These are phyloP conservation scores for Teunomyces atbi DNA, from an alignment of 805 yeast genomes.

Conservation along the genomic window DNA sequence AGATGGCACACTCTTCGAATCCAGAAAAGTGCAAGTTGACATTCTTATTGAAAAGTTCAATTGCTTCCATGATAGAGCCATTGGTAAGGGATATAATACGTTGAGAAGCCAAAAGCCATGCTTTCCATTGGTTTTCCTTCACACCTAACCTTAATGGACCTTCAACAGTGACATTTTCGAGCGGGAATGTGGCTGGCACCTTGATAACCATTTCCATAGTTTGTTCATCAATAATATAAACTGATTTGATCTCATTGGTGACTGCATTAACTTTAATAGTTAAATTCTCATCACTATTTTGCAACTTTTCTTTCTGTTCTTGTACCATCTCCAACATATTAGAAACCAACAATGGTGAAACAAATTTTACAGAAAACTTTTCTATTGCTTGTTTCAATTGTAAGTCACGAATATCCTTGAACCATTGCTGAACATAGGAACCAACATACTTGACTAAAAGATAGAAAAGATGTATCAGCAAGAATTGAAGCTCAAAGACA, in stretches of 20 bases:
- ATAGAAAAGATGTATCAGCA: slow-evolving; percentile 53
- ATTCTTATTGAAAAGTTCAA: slow-evolving; percentile 68
- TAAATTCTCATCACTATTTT: slow-evolving; percentile 42
- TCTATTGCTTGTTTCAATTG: slow-evolving; percentile 62
- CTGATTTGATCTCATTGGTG: slow-evolving; percentile 67
- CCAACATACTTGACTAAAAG: slow-evolving; percentile 51
- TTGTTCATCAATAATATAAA: slow-evolving; percentile 83
- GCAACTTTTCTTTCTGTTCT: slow-evolving; percentile 33
- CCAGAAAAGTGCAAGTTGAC: slow-evolving; percentile 86
- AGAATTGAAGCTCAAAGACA: slow-evolving; percentile 34
- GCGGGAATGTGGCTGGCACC: slow-evolving; percentile 76
- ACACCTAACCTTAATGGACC: slow-evolving; percentile 86
- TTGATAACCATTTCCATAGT: slow-evolving; percentile 73
- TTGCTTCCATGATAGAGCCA: slow-evolving; percentile 67
- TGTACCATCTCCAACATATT: slow-evolving; percentile 56
- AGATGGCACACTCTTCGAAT: slow-evolving; percentile 95
- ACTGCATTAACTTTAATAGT: slow-evolving; percentile 60
- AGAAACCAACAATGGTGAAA: slow-evolving; percentile 64
- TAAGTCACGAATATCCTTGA: slow-evolving; percentile 62
- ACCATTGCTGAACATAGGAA: slow-evolving; percentile 66
- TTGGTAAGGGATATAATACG: slow-evolving; percentile 72
- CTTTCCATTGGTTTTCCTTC: slow-evolving; percentile 88
- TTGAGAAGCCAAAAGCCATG: slow-evolving; percentile 92
- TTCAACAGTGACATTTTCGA: slow-evolving; percentile 67
- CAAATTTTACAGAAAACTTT: slow-evolving; percentile 53